Base-by-base conservation (phyloP, 2,329 filamentous ascomycete genomes). In the Fusarium continuum region DNA sequence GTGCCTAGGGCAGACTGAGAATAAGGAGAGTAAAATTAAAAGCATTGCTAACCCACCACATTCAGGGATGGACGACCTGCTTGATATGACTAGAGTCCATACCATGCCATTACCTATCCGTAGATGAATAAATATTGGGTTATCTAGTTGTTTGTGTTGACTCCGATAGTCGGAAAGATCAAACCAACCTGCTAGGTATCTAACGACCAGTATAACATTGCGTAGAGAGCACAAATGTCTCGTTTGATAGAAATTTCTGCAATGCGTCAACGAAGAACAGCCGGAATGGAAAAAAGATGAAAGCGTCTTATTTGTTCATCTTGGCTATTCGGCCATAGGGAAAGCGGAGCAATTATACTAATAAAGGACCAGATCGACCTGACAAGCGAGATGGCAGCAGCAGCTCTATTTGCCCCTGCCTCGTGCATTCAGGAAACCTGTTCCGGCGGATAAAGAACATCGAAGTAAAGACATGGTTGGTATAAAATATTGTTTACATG, bases 351-450 rank as follows among this genome's bases (percentile, higher is more conserved):
- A 54, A 50, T 57, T 49, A 59, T 36, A 50, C 28, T 54, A 31
- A 34, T 54, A 31, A 34, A 49, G 45, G 47, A 44, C 17, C 40
- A 52, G 62, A 63, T 63, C 61, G 56, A 36, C 56, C 56, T 36
- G 57, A 28, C 48, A 65, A 65, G 62, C 62, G 62, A 65, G 45
- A 65, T 65, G 59, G 62, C 16, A 50, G 57, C 34, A 46, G 43
- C 41, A 45, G 32, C 32, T 39, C 38, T 10, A 34, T 47, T 45
- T 22, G 49, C 35, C 62, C 62, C 62, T 65, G 57, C 34, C 47
- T 36, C 20, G 26, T 56, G 51, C 45, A 56, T 46, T 55, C 26
- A 34, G 48, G 36, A 44, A 34, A 40, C 41, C 48, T 58, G 61
- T 61, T 61, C 55, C 49, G 52, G 61, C 41, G 46, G 34, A 45